A percentile compares a stretch with the other conserved stretches of the same genome.
phyloP scores from a whole-genome alignment of 495 filamentous ascomycete genomes.

The Neurospora terricola region DNA sequence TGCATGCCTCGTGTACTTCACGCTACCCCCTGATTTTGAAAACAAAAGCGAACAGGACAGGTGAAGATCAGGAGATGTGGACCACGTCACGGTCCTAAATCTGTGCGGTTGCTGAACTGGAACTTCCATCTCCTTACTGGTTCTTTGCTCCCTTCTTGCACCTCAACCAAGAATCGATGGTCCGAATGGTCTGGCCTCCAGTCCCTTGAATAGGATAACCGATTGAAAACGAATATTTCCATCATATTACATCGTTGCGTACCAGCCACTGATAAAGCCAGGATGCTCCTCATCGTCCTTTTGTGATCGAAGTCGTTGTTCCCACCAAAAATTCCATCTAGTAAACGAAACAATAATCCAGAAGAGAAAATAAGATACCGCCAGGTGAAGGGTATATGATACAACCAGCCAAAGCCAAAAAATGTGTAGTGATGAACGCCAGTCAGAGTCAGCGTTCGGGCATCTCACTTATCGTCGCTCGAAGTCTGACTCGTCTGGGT shows the following conservation, averaged over 20 bases:
- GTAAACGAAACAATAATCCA: neutral
- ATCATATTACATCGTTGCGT: neutral
- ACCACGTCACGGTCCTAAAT: neutral
- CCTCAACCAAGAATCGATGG: neutral
- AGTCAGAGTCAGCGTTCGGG: neutral
- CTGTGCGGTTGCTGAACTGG: neutral
- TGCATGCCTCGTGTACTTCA: constrained; percentile 9
- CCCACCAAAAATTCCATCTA: neutral
- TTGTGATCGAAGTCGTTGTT: neutral
- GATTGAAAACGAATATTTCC: neutral
- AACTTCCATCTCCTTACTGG: neutral
- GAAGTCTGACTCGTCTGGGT: neutral
- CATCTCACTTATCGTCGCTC: neutral
- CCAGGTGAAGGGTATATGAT: neutral
- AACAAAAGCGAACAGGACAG: neutral
- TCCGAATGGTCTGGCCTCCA: neutral
- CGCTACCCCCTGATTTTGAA: neutral
- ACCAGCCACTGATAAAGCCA: neutral
- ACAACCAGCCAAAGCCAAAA: neutral
- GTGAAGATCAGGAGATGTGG: neutral
- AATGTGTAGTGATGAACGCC: neutral
- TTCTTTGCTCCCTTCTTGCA: neutral
- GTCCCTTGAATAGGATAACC: neutral
- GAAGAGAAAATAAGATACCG: neutral
- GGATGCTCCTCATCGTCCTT: neutral